Evolutionary conservation across 2,329 filamentous ascomycete genomes (phyloP).

Genomic region (Hymenoscyphus occultus): DNA sequence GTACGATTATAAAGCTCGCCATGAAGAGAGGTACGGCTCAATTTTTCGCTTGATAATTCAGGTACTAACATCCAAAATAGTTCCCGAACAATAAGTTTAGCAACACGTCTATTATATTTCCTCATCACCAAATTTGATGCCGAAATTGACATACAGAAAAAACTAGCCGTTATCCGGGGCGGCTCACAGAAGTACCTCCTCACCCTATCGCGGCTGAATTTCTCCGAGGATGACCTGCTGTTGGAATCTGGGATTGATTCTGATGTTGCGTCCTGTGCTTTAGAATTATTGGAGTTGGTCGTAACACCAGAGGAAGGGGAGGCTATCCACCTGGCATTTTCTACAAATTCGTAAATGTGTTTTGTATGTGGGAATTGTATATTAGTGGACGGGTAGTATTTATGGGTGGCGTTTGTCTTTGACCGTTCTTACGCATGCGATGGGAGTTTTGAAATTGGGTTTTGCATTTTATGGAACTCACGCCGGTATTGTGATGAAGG

Average conservation of each 20-base stretch:
- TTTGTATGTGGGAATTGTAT: background rate
- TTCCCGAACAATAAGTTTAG: conserved; percentile 52
- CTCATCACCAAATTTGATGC: conserved; percentile 59
- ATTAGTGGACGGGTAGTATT: background rate
- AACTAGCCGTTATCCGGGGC: conserved; percentile 66
- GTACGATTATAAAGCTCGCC: conserved; percentile 45
- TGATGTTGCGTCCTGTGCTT: conserved; percentile 76
- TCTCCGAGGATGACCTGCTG: conserved; percentile 73
- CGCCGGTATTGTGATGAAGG: too few species aligned
- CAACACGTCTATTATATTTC: conserved; percentile 59
- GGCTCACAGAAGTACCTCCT: conserved; percentile 81
- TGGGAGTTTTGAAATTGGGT: background rate
- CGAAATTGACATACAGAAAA: conserved; percentile 65
- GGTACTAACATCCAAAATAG: conserved; percentile 28
- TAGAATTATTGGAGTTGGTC: conserved; percentile 74
- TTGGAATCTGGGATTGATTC: conserved; percentile 74
- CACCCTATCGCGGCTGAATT: conserved; percentile 77
- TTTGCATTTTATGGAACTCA: background rate
- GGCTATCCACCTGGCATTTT: conserved; percentile 40
- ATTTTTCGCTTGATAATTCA: conserved; percentile 2
- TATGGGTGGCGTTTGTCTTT: background rate
- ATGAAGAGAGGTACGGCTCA: conserved; percentile 42
- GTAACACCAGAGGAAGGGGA: conserved; percentile 78
- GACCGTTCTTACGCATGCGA: background rate
- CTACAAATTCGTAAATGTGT: background rate